These are phyloP conservation scores for Trichoderma lentiforme DNA, from an alignment of 2,329 filamentous ascomycete genomes.

Conservation along the genomic window DNA sequence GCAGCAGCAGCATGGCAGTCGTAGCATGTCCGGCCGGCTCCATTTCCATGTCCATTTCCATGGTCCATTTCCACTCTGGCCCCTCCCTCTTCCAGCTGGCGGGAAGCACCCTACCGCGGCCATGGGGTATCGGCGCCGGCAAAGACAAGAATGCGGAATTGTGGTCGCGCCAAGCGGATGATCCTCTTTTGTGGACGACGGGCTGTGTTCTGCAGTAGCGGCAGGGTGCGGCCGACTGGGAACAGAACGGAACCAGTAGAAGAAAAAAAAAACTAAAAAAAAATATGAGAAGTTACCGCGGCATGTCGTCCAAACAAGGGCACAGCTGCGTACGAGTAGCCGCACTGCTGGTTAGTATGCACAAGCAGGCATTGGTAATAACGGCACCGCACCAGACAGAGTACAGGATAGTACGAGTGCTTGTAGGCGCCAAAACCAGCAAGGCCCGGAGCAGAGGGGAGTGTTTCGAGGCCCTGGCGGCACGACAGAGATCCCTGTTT, in stretches of 20 bases:
- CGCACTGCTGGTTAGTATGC: not conserved
- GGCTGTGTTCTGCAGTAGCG: conserved; percentile 15
- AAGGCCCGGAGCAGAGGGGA: conserved; percentile 9
- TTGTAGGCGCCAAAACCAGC: conserved; percentile 6
- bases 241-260: not conserved
- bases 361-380: not conserved
- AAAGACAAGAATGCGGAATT: not conserved
- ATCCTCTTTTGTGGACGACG: not conserved
- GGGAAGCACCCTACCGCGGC: not conserved
- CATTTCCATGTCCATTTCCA: not conserved
- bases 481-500: conserved; percentile 18
- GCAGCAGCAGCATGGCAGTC: not conserved
- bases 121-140: conserved; percentile 8
- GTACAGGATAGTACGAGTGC: not conserved
- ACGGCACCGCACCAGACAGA: not conserved
- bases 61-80: not conserved
- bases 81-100: conserved; percentile 1
- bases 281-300: not conserved
- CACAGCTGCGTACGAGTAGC: not conserved
- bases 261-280: not conserved
- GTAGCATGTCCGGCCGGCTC: not conserved
- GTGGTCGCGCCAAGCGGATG: conserved; percentile 7
- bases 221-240: not conserved
- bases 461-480: conserved; percentile 11
- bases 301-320: not conserved